These are phyloP conservation scores for Lophiotrema nucula DNA, from an alignment of 495 filamentous ascomycete species.

Conservation along the genomic window DNA sequence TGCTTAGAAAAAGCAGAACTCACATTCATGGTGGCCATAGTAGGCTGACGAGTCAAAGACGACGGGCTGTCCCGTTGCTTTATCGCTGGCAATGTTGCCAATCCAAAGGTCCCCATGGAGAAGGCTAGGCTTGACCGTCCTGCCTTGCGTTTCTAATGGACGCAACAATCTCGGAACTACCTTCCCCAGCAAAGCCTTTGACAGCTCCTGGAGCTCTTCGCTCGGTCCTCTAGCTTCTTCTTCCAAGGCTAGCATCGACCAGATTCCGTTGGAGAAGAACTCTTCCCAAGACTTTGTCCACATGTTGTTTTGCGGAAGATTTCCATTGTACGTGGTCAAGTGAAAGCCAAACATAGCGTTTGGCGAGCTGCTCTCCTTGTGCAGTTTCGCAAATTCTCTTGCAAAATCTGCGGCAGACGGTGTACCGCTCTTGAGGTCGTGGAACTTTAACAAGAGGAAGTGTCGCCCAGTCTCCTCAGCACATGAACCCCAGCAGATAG, in stretches of 20 bases:
- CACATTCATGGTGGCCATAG: conserved; percentile 26
- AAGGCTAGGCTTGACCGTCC: conserved; percentile 15
- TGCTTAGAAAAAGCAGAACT: not conserved
- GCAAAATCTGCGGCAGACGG: no score
- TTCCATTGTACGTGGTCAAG: conserved; percentile 18
- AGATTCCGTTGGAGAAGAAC: conserved; percentile 8
- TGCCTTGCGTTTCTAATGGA: conserved; percentile 14
- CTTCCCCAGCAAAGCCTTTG: not conserved
- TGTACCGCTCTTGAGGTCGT: no score
- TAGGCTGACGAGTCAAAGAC: conserved; percentile 15
- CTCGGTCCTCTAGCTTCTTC: not conserved
- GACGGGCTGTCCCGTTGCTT: conserved; percentile 6
- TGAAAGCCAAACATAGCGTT: no score
- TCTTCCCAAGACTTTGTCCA: conserved; percentile 14
- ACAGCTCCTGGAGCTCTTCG: conserved; percentile 6
- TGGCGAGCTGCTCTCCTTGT: no score
- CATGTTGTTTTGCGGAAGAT: conserved; percentile 11
- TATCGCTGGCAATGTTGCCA: conserved; percentile 13
- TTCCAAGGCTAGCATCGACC: not conserved
- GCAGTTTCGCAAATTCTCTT: no score
- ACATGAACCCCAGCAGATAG: no score
- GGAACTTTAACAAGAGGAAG: no score
- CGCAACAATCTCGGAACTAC: conserved; percentile 22
- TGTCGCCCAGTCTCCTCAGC: no score
- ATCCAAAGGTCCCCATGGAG: conserved; percentile 23